Evolutionary conservation across 371 early-diverging fungal genomes (phyloP).

Genomic region (Rhizopus sp.): DNA sequence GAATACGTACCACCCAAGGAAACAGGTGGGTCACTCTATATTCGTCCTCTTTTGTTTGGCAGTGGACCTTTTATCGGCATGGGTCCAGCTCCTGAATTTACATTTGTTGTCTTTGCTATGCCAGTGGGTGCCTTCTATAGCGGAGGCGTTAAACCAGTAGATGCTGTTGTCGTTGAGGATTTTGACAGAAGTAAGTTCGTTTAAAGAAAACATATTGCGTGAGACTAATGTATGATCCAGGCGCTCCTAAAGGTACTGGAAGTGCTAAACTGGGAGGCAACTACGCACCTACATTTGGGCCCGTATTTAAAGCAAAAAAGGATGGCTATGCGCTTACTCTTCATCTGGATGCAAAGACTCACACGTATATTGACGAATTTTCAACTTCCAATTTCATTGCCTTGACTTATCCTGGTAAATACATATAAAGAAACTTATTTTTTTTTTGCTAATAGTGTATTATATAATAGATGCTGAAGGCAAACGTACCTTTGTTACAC

Average conservation of each 20-base stretch:
- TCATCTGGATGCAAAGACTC: conserved; percentile 72
- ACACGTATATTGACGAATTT: conserved; percentile 77
- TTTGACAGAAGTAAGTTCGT: conserved; percentile 68
- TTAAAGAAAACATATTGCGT: not conserved
- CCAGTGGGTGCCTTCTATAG: conserved; percentile 74
- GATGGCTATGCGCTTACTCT: conserved; percentile 72
- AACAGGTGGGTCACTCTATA: conserved; percentile 65
- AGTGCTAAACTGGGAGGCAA: conserved; percentile 78
- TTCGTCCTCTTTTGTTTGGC: conserved; percentile 75
- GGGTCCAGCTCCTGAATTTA: conserved; percentile 67
- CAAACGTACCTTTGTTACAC: conserved; percentile 70
- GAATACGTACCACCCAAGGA: conserved; percentile 76
- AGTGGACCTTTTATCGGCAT: conserved; percentile 73
- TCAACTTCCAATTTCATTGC: conserved; percentile 85
- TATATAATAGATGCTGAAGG: conserved; percentile 43
- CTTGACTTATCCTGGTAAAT: conserved; percentile 51
- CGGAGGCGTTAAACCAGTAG: conserved; percentile 73
- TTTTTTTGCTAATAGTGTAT: conserved; percentile 1
- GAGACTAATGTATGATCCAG: conserved; percentile 19
- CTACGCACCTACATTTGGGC: conserved; percentile 68
- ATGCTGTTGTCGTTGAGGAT: conserved; percentile 66
- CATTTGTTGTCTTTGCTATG: conserved; percentile 70
- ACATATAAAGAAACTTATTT: not conserved
- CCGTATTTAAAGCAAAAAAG: conserved; percentile 63
- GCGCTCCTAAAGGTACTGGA: conserved; percentile 66